These are phyloP conservation scores for Aspergillus unguis DNA, from an alignment of 2,329 filamentous ascomycete species.

Conservation along the genomic window DNA sequence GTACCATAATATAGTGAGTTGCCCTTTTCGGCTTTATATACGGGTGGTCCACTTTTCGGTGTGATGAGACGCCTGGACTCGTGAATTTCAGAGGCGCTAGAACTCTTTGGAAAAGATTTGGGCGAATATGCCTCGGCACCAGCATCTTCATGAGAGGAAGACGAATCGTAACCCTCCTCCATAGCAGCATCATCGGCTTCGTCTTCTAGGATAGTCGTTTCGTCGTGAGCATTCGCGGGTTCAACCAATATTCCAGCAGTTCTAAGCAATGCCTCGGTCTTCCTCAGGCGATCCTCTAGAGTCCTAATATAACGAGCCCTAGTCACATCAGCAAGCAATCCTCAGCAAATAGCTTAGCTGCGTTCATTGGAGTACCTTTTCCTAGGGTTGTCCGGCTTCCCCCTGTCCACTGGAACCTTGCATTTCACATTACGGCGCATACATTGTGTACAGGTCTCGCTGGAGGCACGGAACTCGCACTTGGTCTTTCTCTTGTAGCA, in stretches of 20 bases:
- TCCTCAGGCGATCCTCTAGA: slow-evolving; percentile 82
- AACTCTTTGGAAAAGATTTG: not conserved
- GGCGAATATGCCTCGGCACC: slow-evolving; percentile 1
- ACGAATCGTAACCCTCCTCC: slow-evolving; percentile 39
- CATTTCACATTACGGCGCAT: slow-evolving; percentile 93
- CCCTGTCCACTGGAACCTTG: slow-evolving; percentile 87
- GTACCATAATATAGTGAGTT: slow-evolving; percentile 76
- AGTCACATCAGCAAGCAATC: slow-evolving; percentile 9
- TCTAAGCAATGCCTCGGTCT: slow-evolving; percentile 82
- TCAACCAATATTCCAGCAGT: slow-evolving; percentile 79
- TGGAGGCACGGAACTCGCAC: slow-evolving; percentile 84
- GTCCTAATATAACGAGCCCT: slow-evolving; percentile 93
- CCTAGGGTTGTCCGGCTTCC: slow-evolving; percentile 76
- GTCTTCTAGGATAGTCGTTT: slow-evolving; percentile 22
- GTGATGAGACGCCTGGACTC: slow-evolving; percentile 36
- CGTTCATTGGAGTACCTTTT: slow-evolving; percentile 64
- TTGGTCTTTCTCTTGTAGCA: slow-evolving; percentile 86
- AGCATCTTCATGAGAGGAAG: slow-evolving; percentile 19
- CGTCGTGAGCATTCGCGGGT: slow-evolving; percentile 55
- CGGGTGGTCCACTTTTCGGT: slow-evolving; percentile 60
- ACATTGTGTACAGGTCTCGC: slow-evolving; percentile 71
- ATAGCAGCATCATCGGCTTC: slow-evolving; percentile 14
- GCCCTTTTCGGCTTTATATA: slow-evolving; percentile 79
- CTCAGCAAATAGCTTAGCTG: not conserved
- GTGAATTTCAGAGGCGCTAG: slow-evolving; percentile 1